Percentiles rank a stretch among this genome's conserved stretches.
phyloP scores from a whole-genome alignment of 306 rosid genomes.

The Castanospermum australe region DNA sequence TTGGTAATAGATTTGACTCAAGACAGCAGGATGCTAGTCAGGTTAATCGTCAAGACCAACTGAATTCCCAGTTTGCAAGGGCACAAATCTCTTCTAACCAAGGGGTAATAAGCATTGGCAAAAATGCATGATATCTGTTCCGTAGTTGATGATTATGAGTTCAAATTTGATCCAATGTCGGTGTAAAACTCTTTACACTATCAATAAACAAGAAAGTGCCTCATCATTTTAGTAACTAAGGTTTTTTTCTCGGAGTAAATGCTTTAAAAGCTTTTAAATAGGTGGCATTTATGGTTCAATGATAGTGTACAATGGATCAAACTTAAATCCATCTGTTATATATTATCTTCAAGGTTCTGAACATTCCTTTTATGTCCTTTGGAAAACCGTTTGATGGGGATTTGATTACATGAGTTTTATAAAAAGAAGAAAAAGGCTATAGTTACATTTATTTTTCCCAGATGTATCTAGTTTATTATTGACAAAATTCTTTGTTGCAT shows the following conservation, averaged over 20 bases:
- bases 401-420: neutral
- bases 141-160: neutral
- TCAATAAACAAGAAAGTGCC: neutral
- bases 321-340: no score
- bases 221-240: neutral
- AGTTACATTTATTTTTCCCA: neutral
- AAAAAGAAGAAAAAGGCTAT: neutral
- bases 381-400: neutral
- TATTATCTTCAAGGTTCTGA: neutral
- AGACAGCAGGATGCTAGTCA: constrained; percentile 58
- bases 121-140: neutral
- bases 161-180: neutral
- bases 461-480: neutral
- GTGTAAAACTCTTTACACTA: neutral
- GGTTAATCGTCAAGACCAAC: constrained; percentile 62
- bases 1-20: constrained; percentile 53
- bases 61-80: constrained; percentile 59
- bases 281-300: neutral
- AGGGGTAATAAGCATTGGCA: constrained; percentile 50
- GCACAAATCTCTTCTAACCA: constrained; percentile 54
- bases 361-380: neutral
- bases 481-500: neutral
- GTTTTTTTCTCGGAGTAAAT: neutral
- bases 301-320: neutral
- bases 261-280: neutral